phyloP scores from a whole-genome alignment of 169 alveolate genomes.

The Plasmodium cynomolgi region DNA sequence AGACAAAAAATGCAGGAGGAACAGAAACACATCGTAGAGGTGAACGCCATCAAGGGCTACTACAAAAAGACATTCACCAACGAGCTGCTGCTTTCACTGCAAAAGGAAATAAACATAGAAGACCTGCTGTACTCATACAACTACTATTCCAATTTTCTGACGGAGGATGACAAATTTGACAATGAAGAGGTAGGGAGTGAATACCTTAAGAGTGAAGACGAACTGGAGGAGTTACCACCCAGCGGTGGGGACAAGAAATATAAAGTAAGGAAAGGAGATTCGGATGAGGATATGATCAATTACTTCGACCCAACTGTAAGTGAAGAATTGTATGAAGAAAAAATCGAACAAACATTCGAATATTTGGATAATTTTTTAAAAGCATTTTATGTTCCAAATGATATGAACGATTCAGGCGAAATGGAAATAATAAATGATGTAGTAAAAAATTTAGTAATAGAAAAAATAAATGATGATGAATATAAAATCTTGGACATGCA shows the following conservation, averaged over 20 bases:
- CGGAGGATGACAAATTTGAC: slow-evolving; percentile 19
- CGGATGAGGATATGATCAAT: slow-evolving; percentile 18
- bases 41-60: slow-evolving; percentile 46
- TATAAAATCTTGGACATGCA: slow-evolving; percentile 6
- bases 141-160: slow-evolving; percentile 22
- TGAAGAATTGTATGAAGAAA: slow-evolving; percentile 60
- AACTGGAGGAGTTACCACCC: not conserved
- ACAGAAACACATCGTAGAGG: slow-evolving; percentile 4
- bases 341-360: slow-evolving; percentile 51
- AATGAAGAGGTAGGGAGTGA: slow-evolving; percentile 30
- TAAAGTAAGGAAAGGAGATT: slow-evolving; percentile 1
- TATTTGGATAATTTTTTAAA: slow-evolving; percentile 44
- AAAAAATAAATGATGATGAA: slow-evolving; percentile 7
- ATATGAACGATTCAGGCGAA: not conserved
- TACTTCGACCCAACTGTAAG: slow-evolving; percentile 36
- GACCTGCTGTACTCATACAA: slow-evolving; percentile 46
- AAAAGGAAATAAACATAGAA: slow-evolving; percentile 55
- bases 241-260: not conserved
- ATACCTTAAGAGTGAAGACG: slow-evolving; percentile 53
- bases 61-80: slow-evolving; percentile 63
- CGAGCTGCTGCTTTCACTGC: slow-evolving; percentile 7
- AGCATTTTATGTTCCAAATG: slow-evolving; percentile 26
- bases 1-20: not conserved
- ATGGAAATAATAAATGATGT: slow-evolving; percentile 16
- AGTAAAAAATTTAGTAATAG: not conserved